Evolutionary conservation across 2,329 filamentous ascomycete species (phyloP), one percentile per base, ranked within the genome.

Genomic region (Fusarium sp.): DNA sequence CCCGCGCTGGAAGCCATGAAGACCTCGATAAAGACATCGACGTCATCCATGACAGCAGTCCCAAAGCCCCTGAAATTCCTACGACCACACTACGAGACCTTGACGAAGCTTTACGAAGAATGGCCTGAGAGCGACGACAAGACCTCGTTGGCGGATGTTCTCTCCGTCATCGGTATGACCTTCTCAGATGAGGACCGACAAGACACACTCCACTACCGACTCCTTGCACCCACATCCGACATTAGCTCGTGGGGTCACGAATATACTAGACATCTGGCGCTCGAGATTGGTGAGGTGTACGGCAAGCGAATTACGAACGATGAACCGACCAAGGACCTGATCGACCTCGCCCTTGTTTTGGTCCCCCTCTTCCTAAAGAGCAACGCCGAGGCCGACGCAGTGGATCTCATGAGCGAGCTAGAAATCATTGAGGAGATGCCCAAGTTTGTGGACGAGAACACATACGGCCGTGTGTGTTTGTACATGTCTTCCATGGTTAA

Each of bases 401-500:
- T 99, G 38, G 96, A 99, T 80, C 87, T 99, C 71, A 89, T 99
- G 85, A 98, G 94, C 78, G 97, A 99, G 82, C 85, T 99, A 62
- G 96, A 99, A 82, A 97, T 98, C 79, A 98, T 99, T 72, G 94
- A 98, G 76, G 85, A 94, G 76, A 92, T 99, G 45, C 90, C 93
- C 58, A 88, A 94, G 71, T 97, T 94, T 75, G 87, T 99, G 53
- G 96, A 99, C 79, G 92, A 97, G 79, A 91, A 98, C 82, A 98
- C 94, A 26, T 99, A 97, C 79, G 86, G 92, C 53, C 87, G 96
- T 76, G 96, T 98, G 57, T 98, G 96, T 78, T 83, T 99, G 72
- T 99, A 99, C 83, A 97, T 99, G 91, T 94, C 97, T 74, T 97
- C 94, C 84, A 98, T 98, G 93, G 96, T 99, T 72, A 97, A 96